Evolutionary conservation across 495 filamentous ascomycete genomes (phyloP), one percentile per base, ranked within the genome.

Genomic region (Podospora sp.): DNA sequence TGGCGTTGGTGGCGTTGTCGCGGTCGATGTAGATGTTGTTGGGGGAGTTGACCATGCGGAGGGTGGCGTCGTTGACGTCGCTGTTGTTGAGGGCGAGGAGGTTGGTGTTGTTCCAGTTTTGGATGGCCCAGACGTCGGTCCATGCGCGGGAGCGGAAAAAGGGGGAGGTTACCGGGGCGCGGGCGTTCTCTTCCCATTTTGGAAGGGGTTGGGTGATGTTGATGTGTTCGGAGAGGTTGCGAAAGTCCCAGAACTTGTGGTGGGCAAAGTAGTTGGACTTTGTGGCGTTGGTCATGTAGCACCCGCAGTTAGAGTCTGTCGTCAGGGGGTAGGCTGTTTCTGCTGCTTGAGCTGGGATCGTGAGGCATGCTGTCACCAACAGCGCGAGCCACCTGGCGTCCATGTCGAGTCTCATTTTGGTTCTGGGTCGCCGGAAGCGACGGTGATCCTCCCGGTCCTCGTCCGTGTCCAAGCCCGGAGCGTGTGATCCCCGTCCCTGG

Each of bases 231-330:
- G 71, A 71, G 59, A 84, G 71, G n/a, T 81, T 79, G 56, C 89
- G 85, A 72, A 88, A 91, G 76, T 91, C 89, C 79, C 83, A 89
- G 75, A 91, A 85, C 55, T 85, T 81, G 79, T 90, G 86, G 73
- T 86, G 82, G 56, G 82, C 81, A 74, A 90, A 90, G 77, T 88
- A 89, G 33, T 83, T 83, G 36, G 77, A 59, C 20, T 74, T 75
- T 18, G 80, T 76, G 16, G 76, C 72, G 68, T 83, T 83, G 24
- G 82, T 85, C 58, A 68, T 72, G 69, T 82, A 85, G 73, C 82
- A 85, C 60, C 74, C 74, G 68, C 82, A 85, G 66, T 76, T 80
- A 20, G 75, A 74, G 68, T 81, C 79, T 11, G 76, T 77, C n/a
- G 78, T 79, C 25, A 79, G 59, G 16, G 79, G 78, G 61, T 77